Base-by-base conservation (phyloP, 805 yeast genomes). In the Ogataea neopini region DNA sequence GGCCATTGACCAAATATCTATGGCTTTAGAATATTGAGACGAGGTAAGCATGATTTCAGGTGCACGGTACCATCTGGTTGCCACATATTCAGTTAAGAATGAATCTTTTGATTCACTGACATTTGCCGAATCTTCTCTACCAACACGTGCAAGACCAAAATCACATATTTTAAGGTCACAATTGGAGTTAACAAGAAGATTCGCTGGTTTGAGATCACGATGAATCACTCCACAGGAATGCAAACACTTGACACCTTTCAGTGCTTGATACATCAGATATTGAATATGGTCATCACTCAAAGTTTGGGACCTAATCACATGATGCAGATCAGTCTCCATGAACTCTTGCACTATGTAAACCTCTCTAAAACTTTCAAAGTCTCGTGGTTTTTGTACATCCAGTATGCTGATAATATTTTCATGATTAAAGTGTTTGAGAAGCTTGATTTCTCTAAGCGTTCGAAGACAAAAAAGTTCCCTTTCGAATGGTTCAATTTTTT, bases 61-160 rank as follows among this genome's bases (percentile, higher is more conserved):
- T 0, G 92, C 92, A 44, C 94, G 69, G 62, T 86, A 86, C 92
- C 92, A 86, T 57, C 94, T 71, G 7, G 94, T 86, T 2, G 92
- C 92, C 3, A 86, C 94, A 55, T 86, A 86, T 61, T 86, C 92
- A 0, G 92, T 86, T 70, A 86, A 71, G 53, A 77, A 76, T 1
- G 61, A 45, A 40, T 59, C 62, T 32, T 60, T 60, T 38, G 61
- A 59, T 23, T 51, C 57, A 2, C 49, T 51, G 5, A 53, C 44
- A 5, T 53, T 77, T 30, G 76, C 71, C 49, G 73, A 61, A 38
- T 73, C 71, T 52, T 75, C 77, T 45, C 72, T 62, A 32, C 81
- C 74, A 14, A 79, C 66, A 46, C 92, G 70, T 1, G 91, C 83
- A 18, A 86, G 66, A 0, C 94, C 94, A 67, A 86, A 86, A 66